Base-by-base conservation (phyloP, 2,329 filamentous ascomycete genomes). In the Colletotrichum eleusines region DNA sequence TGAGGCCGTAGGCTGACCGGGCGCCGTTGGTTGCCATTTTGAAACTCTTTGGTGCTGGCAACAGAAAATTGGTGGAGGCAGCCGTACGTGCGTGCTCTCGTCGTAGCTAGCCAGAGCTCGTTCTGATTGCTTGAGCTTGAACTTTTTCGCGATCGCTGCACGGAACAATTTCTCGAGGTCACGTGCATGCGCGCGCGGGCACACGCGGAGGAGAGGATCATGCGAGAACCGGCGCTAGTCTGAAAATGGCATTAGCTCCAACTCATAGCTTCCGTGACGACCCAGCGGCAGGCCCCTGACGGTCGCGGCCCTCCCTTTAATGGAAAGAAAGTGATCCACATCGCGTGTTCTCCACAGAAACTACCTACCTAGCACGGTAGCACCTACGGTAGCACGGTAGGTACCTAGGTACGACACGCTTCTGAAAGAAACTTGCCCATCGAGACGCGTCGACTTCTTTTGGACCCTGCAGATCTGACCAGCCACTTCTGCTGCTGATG, bases 61-160 rank as follows among this genome's bases (percentile, higher is more conserved):
- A 40, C 58, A 55, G 16, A 35, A 51, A 11, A 6, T 46, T n/a
- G 51, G 50, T 42, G 58, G 23, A 16, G 55, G 14, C 58, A 38
- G 28, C 33, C 20, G 44, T 46, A n/a, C 40, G 31, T 33, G 4
- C 31, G 31, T 33, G 5, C 23, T 65, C 26, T 69, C 66, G 66
- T 69, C 58, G 57, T 48, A 60, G 63, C 62, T 66, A 33, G 63
- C 62, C 62, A 33, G 33, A 71, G 64, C 69, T 71, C 65, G n/a
- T n/a, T 44, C 54, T n/a, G 42, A 46, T 63, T 63, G 57, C 63
- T 69, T 23, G n/a, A 26, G n/a, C 54, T 57, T 59, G 69, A 71
- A 69, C 64, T 71, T 71, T 71, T 71, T 71, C 65, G 69, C 65
- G 69, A 71, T 69, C 35, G 63, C 40, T 68, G 65, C 53, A 58